Evolutionary conservation across 192 early-diverging fungal species (phyloP).

Genomic region (Piromyces finnis): DNA sequence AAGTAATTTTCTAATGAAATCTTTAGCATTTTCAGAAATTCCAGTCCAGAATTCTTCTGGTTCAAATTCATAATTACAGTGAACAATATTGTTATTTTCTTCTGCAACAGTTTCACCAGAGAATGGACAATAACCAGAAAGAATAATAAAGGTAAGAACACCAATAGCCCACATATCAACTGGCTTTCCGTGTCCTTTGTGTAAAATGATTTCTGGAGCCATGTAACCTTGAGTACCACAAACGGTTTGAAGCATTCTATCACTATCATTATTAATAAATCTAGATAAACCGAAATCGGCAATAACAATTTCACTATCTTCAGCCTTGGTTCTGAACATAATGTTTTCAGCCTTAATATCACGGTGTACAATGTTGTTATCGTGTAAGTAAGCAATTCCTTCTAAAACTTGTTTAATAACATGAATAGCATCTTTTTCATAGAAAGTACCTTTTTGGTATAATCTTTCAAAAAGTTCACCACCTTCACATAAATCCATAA

Average conservation of each 20-base stretch:
- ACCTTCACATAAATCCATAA: conserved; percentile 62
- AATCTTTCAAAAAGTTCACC: conserved; percentile 90
- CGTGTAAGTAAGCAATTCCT: conserved; percentile 71
- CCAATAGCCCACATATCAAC: conserved; percentile 72
- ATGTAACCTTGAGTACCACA: conserved; percentile 1
- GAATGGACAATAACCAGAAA: conserved; percentile 59
- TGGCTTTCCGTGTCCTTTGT: conserved; percentile 45
- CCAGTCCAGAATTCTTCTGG: conserved; percentile 37
- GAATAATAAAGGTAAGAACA: conserved; percentile 54
- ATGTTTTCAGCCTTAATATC: conserved; percentile 12
- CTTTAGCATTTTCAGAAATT: conserved; percentile 29
- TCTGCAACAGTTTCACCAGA: conserved; percentile 1
- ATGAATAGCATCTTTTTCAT: conserved; percentile 62
- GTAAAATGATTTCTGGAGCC: conserved; percentile 23
- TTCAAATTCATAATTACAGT: conserved; percentile 41
- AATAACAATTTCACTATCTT: background rate
- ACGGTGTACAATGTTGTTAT: conserved; percentile 72
- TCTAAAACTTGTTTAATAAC: conserved; percentile 58
- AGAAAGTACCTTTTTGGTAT: conserved; percentile 39
- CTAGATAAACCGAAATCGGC: background rate
- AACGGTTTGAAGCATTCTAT: background rate
- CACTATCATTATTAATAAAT: background rate
- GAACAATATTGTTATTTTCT: conserved; percentile 28
- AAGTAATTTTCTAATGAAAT: conserved; percentile 54
- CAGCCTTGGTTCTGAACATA: conserved; percentile 1